Conservation (phyloP, 2,329 filamentous ascomycete genomes). For the Colletotrichum magnum region DNA sequence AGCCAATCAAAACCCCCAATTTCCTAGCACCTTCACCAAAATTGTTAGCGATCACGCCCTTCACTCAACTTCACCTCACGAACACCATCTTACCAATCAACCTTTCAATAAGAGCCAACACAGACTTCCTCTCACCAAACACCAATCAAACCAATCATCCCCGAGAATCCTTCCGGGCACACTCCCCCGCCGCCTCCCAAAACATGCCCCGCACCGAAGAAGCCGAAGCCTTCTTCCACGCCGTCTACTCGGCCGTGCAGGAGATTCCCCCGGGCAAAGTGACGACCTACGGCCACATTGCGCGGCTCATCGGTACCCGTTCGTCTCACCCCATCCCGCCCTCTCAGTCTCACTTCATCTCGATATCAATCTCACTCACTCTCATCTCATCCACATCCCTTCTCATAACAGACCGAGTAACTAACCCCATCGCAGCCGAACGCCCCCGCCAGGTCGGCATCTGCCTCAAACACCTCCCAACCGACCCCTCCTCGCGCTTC, state of each 20-base stretch:
- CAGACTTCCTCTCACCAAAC: neutral
- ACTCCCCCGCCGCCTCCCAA: too few species aligned
- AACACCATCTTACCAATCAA: too few species aligned
- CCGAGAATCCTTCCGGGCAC: neutral
- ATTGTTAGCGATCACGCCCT: too few species aligned
- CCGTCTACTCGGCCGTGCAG: slow-evolving; percentile 87
- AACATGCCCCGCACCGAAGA: slow-evolving; percentile 81
- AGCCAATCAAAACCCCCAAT: too few species aligned
- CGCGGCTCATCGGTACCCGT: slow-evolving; percentile 80
- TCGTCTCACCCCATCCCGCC: slow-evolving; percentile 47
- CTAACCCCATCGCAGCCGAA: slow-evolving; percentile 65
- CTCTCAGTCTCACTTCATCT: neutral
- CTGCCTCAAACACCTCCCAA: slow-evolving; percentile 87
- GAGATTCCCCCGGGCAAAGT: slow-evolving; percentile 88
- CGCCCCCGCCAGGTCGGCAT: slow-evolving; percentile 88
- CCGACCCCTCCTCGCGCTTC: slow-evolving; percentile 67
- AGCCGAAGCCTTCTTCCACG: slow-evolving; percentile 79
- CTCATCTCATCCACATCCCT: neutral
- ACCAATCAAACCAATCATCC: neutral
- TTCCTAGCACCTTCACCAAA: too few species aligned
- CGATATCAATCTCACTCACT: too few species aligned
- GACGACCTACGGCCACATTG: slow-evolving; percentile 89
- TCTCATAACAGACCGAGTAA: too few species aligned
- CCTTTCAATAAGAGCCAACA: too few species aligned
- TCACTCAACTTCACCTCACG: too few species aligned